Evolutionary conservation across 2,329 filamentous ascomycete genomes (phyloP), one percentile per base, ranked within the genome.

Genomic region (Monosporascus sp.): DNA sequence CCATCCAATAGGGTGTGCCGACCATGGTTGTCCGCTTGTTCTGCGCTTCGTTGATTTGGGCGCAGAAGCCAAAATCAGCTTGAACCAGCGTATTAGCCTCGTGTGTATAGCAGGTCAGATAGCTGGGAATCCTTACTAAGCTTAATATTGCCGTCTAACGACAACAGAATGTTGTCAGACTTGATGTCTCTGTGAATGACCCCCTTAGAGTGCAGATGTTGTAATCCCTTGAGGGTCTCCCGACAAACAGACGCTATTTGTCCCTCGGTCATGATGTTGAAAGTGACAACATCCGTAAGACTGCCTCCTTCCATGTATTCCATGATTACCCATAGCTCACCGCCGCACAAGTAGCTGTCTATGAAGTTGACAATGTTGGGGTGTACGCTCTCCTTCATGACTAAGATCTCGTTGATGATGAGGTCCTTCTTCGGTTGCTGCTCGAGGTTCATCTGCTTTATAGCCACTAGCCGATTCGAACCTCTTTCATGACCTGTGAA

Each of bases 281-380:
- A 97, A 3, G 94, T 99, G 52, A 99, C 94, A 51, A 99, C 94
- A 71, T 99, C 94, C 11, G 94, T 99, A 68, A 99, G 77, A 72
- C 91, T 97, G 58, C 94, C 94, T 55, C 94, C 94, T 71, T 99
- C 93, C 94, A 99, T 99, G 66, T 93, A 99, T 73, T 99, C 94
- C 94, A 99, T 99, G 37, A 97, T 90, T 1, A 99, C 94, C 94
- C 94, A 99, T 31, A 99, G 76, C 70, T 97, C 94, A 44, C 93
- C 89, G 14, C 84, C 82, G 53, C 92, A 88, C 11, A 99, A 78
- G 70, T 92, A 97, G 69, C 92, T 97, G 75, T 97, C 94, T 75
- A 97, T 93, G 72, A 97, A 99, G 72, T 99, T 99, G 73, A 99
- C 94, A 72, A 99, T 96, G 69, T 97, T 97, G 65, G 91, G 93